Evolutionary conservation across 2,329 filamentous ascomycete species (phyloP), one percentile per base, ranked within the genome.

Genomic region (Aspergillus sp.): DNA sequence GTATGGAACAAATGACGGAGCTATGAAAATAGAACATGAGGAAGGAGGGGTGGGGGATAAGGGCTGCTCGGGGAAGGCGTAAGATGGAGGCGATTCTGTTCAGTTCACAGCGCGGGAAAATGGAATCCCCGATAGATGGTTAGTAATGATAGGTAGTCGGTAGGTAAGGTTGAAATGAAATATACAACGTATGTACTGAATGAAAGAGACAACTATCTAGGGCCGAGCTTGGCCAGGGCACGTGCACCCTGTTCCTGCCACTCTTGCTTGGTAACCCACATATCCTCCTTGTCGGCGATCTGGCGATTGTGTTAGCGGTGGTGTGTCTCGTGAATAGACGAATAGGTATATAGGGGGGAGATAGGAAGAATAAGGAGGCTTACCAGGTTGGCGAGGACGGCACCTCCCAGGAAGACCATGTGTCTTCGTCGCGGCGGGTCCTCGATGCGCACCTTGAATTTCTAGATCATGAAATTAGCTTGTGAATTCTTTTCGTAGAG

Each of bases 371-470:
- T 21, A n/a, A 4, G 27, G 7, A 10, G 23, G 10, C 83, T 75
- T 79, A 86, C 84, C 78, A 99, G 96, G 76, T 98, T 98, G 70
- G 95, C 95, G 71, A 99, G 82, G 64, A 99, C 95, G 25, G 95
- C 95, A 70, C 95, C 95, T 60, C 95, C 95, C 58, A 99, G 81
- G 84, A 99, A 98, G n/a, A 99, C 95, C 93, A 99, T 98, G 83
- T 99, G 95, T 78, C 94, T 86, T 81, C 95, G 87, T 80, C 95
- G 86, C 36, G 95, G 95, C 54, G 95, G 95, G 77, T 99, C 95
- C 78, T 99, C 95, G 83, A 99, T 98, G 77, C 95, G 88, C 67
- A 99, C 94, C 86, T 98, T 99, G 86, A 99, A 99, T 88, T 98
- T 99, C 88, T 88, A 27, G 8, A 52, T 30, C 36, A 68, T 61